Percentiles rank a stretch among this genome's conserved stretches.
Evolutionary conservation across 176 grass and related monocot species (phyloP).

Genomic region (Aegilops sharonensis): DNA sequence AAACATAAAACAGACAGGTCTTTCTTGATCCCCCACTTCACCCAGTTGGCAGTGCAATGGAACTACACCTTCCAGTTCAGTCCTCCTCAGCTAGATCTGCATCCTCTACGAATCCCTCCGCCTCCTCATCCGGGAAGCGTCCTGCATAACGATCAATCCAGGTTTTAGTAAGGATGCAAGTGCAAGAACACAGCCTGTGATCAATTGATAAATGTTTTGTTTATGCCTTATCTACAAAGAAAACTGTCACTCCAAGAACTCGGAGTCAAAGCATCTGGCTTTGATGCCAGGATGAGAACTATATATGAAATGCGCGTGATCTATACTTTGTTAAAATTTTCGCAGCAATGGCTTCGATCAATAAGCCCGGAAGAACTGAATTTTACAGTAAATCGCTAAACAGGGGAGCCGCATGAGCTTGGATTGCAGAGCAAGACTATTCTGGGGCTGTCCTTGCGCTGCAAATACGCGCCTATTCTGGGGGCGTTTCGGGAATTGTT

Average conservation of each 20-base stretch:
- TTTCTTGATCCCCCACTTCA: constrained; percentile 10
- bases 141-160: constrained; percentile 24
- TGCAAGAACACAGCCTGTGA: not conserved
- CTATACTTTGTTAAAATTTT: not conserved
- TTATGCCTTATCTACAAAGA: too few species aligned
- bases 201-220: not conserved
- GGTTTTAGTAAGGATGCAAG: not conserved
- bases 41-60: not conserved
- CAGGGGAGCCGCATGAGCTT: not conserved
- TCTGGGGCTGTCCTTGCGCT: not conserved
- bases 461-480: not conserved
- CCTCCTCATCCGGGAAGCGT: constrained; percentile 23
- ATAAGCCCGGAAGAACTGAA: not conserved
- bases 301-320: not conserved
- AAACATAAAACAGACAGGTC: constrained; percentile 6
- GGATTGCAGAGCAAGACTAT: not conserved
- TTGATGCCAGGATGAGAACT: not conserved
- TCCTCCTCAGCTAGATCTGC: constrained; percentile 21
- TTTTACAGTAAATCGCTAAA: not conserved
- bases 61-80: not conserved
- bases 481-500: not conserved
- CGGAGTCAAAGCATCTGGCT: too few species aligned
- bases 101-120: not conserved
- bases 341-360: not conserved
- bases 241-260: not conserved